phyloP scores from a whole-genome alignment of 441 rosid species.

The Arabidopsis lyrata region DNA sequence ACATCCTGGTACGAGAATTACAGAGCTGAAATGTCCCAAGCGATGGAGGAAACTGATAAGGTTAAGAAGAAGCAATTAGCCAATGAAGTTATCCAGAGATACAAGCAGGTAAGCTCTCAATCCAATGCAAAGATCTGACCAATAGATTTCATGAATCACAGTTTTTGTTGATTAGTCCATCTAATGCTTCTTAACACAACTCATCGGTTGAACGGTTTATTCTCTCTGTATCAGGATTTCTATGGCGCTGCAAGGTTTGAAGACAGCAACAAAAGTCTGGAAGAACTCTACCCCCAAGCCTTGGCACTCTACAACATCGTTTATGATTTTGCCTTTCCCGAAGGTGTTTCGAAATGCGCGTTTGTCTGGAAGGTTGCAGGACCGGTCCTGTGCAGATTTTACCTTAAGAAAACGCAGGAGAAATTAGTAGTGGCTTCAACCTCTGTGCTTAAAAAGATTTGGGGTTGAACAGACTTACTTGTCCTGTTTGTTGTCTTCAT shows the following conservation, averaged over 20 bases:
- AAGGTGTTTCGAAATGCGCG: slow-evolving; percentile 4
- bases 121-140: background rate
- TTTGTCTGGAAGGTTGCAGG: slow-evolving; percentile 87
- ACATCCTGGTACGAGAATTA: too few relatives aligned
- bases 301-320: slow-evolving; percentile 58
- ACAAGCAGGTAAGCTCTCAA: slow-evolving; percentile 53
- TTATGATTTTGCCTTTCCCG: slow-evolving; percentile 41
- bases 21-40: slow-evolving; percentile 50
- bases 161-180: background rate
- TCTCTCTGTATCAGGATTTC: slow-evolving; percentile 46
- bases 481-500: slow-evolving; percentile 14
- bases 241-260: slow-evolving; percentile 62
- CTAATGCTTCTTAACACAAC: background rate
- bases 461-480: slow-evolving; percentile 18
- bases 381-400: slow-evolving; percentile 55
- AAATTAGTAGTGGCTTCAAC: slow-evolving; percentile 33
- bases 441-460: slow-evolving; percentile 53
- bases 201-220: too few relatives aligned
- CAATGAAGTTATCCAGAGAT: slow-evolving; percentile 44
- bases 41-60: background rate
- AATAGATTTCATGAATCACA: background rate
- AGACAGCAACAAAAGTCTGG: slow-evolving; percentile 45
- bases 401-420: slow-evolving; percentile 37
- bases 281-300: slow-evolving; percentile 58
- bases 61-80: slow-evolving; percentile 34